Evolutionary conservation across 208 protist genomes (phyloP).

Genomic region (Vickermania spadyakhi): DNA sequence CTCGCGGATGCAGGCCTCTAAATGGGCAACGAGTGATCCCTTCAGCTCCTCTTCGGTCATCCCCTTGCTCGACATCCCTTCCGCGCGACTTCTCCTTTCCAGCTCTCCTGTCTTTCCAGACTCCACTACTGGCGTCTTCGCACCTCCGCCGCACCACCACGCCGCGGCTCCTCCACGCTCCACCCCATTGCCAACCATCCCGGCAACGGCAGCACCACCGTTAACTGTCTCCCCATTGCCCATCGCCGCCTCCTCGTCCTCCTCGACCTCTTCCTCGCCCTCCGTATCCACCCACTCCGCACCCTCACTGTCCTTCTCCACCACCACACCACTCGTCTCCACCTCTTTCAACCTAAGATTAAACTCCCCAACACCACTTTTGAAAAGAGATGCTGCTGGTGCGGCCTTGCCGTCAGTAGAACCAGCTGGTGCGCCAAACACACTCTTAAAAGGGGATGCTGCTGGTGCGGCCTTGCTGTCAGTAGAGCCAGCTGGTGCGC

Average conservation of each 20-base stretch:
- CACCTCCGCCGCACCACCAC: background rate
- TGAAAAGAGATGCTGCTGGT: too few species aligned
- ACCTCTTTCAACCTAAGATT: too few species aligned
- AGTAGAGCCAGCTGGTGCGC: background rate
- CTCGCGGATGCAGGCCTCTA: too few species aligned
- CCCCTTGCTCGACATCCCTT: too few species aligned
- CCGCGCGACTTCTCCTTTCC: background rate
- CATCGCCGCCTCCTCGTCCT: background rate
- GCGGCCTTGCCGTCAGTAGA: too few species aligned
- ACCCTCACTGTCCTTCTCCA: background rate
- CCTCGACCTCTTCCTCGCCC: background rate
- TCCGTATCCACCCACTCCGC: too few species aligned
- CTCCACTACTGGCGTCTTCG: too few species aligned
- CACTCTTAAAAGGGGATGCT: background rate
- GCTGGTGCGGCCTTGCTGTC: background rate
- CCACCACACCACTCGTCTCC: background rate
- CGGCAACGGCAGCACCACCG: background rate
- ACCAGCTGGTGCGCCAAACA: background rate
- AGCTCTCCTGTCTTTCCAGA: too few species aligned
- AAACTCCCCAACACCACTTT: too few species aligned
- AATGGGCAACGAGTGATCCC: too few species aligned
- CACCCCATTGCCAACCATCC: background rate
- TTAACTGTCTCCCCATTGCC: background rate
- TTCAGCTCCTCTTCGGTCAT: too few species aligned
- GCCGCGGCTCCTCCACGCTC: background rate